phyloP scores from a whole-genome alignment of 164 flowering plant genomes.

The Santalum album region DNA sequence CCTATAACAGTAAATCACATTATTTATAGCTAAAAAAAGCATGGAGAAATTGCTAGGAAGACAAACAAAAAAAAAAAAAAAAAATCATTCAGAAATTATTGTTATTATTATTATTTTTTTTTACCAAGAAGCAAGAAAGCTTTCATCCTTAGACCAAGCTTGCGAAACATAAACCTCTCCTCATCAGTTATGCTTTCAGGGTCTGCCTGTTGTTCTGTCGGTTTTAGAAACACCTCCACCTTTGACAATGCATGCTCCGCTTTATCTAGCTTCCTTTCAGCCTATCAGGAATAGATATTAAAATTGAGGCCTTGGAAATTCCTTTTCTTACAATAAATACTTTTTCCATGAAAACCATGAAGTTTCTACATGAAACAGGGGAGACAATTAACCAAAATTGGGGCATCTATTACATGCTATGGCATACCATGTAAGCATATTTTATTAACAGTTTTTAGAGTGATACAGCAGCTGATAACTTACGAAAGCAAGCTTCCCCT shows the following conservation, averaged over 20 bases:
- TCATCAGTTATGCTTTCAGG: slow-evolving; percentile 85
- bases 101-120: not conserved
- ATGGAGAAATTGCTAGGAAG: no score
- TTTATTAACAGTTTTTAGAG: not conserved
- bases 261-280: slow-evolving; percentile 55
- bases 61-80: not conserved
- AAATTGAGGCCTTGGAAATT: not conserved
- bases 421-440: no score
- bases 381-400: no score
- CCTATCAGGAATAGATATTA: slow-evolving; percentile 27
- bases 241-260: slow-evolving; percentile 68
- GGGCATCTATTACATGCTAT: no score
- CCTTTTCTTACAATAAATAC: no score
- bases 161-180: slow-evolving; percentile 92
- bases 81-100: not conserved
- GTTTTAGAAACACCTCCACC: slow-evolving; percentile 71
- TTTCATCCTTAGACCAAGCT: slow-evolving; percentile 90
- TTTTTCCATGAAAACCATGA: no score
- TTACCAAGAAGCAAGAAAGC: slow-evolving; percentile 91
- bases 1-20: slow-evolving; percentile 44
- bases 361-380: no score
- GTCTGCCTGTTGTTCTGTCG: slow-evolving; percentile 44
- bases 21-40: no score
- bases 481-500: slow-evolving; percentile 62
- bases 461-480: slow-evolving; percentile 27